Percentiles rank a stretch among this genome's conserved stretches.
phyloP scores from a whole-genome alignment of 495 filamentous ascomycete genomes.

The Pyronema omphalodes region DNA sequence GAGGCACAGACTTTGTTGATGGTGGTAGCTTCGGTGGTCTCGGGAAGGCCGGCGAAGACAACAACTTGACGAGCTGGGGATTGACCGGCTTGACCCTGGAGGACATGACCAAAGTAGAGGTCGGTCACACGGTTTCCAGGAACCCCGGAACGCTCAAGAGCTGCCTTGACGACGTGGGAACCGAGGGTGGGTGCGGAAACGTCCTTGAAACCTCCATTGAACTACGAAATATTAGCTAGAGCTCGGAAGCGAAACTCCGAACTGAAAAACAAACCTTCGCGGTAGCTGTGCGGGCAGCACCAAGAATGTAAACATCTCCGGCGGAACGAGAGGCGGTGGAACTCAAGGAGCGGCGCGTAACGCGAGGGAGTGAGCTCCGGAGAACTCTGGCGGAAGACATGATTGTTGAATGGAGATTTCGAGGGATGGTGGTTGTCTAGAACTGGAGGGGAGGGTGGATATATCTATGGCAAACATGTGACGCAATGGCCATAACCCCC shows the following conservation, averaged over 20 bases:
- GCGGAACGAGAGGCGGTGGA: slow-evolving; percentile 34
- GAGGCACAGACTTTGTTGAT: slow-evolving; percentile 97
- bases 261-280: slow-evolving; percentile 42
- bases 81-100: slow-evolving; percentile 68
- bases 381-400: not conserved
- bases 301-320: slow-evolving; percentile 79
- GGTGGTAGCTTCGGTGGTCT: slow-evolving; percentile 63
- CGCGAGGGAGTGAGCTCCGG: not conserved
- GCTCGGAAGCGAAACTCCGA: not conserved
- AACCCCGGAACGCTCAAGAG: slow-evolving; percentile 61
- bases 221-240: slow-evolving; percentile 34
- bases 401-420: not conserved
- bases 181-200: slow-evolving; percentile 74
- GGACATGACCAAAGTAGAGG: slow-evolving; percentile 96
- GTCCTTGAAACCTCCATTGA: slow-evolving; percentile 72
- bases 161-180: slow-evolving; percentile 73
- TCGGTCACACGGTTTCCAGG: slow-evolving; percentile 61
- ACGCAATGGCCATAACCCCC: too few relatives aligned
- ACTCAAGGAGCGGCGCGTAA: slow-evolving; percentile 36
- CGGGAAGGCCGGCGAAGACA: slow-evolving; percentile 68
- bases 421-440: not conserved
- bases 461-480: not conserved
- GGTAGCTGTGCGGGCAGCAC: slow-evolving; percentile 71
- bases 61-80: slow-evolving; percentile 79
- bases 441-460: not conserved